Percentiles rank a stretch among this genome's conserved stretches.
Evolutionary conservation across 2,329 filamentous ascomycete species (phyloP).

Genomic region (Parastagonospora nodorum): DNA sequence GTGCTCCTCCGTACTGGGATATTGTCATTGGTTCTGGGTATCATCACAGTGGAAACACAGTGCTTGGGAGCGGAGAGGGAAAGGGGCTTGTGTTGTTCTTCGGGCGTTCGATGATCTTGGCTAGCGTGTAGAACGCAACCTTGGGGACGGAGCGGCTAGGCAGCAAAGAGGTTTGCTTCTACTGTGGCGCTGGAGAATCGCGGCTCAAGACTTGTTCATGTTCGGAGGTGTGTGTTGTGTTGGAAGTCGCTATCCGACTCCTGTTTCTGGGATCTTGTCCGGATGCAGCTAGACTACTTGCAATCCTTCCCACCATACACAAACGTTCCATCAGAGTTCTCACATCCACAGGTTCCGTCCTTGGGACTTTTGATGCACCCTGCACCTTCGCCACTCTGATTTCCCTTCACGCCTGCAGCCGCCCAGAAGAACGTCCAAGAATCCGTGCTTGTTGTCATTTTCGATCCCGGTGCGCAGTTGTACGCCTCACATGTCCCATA

Average conservation of each 20-base stretch:
- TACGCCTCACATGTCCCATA: constrained; percentile 53
- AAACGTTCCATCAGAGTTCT: constrained; percentile 33
- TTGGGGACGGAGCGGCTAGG: too few species aligned
- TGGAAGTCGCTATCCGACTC: too few species aligned
- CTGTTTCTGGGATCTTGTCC: too few species aligned
- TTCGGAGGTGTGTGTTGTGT: too few species aligned
- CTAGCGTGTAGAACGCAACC: constrained; percentile 1
- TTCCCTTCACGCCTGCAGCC: constrained; percentile 21
- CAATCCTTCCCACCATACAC: constrained; percentile 18
- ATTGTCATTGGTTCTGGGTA: constrained; percentile 5
- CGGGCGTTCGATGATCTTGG: constrained; percentile 12
- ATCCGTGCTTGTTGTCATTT: constrained; percentile 17
- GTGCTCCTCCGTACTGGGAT: neutral
- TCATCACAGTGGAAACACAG: neutral
- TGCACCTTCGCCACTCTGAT: constrained; percentile 24
- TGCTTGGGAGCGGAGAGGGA: constrained; percentile 16
- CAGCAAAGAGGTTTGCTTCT: too few species aligned
- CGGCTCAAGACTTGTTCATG: too few species aligned
- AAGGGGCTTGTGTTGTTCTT: constrained; percentile 16
- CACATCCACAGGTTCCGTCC: constrained; percentile 29
- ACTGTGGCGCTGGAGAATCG: too few species aligned
- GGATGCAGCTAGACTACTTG: neutral
- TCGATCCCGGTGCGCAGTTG: constrained; percentile 21
- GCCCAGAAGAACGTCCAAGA: constrained; percentile 33
- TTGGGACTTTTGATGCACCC: constrained; percentile 35